phyloP scores from a whole-genome alignment of 2,329 filamentous ascomycete genomes.

The Alternaria sp. region DNA sequence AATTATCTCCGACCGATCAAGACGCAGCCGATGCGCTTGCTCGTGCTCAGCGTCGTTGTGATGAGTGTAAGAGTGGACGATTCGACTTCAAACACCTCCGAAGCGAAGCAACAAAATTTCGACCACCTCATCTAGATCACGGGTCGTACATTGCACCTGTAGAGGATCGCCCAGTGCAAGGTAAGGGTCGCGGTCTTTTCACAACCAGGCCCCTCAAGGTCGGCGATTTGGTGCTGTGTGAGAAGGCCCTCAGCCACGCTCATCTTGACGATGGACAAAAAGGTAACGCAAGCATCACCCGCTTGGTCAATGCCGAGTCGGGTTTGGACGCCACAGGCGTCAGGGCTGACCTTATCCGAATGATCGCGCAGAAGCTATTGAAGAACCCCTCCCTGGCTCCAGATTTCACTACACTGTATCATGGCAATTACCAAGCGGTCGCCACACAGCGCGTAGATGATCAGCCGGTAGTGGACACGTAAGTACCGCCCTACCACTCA shows the following conservation, averaged over 20 bases:
- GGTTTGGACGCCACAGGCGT: conserved; percentile 45
- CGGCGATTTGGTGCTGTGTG: conserved; percentile 47
- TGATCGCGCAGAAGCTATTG: conserved; percentile 55
- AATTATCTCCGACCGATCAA: conserved; percentile 32
- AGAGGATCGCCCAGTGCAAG: conserved; percentile 46
- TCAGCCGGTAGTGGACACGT: conserved; percentile 53
- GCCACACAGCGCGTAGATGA: conserved; percentile 40
- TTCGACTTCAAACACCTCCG: conserved; percentile 48
- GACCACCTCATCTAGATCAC: conserved; percentile 52
- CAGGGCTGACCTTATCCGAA: conserved; percentile 50
- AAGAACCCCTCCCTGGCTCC: conserved; percentile 47
- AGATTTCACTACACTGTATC: conserved; percentile 42
- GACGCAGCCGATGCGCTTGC: conserved; percentile 32
- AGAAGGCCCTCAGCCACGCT: conserved; percentile 60
- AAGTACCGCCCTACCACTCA: neutral
- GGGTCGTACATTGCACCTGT: conserved; percentile 56
- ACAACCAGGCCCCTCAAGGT: conserved; percentile 52
- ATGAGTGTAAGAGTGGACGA: conserved; percentile 48
- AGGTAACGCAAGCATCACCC: conserved; percentile 16
- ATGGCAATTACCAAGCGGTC: conserved; percentile 50
- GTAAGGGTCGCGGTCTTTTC: conserved; percentile 58
- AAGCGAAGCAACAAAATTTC: conserved; percentile 48
- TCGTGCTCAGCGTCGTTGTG: conserved; percentile 20
- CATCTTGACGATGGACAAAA: conserved; percentile 29
- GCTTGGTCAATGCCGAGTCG: conserved; percentile 50